phyloP scores from a whole-genome alignment of 805 yeast genomes.

The Kuraishia molischiana region DNA sequence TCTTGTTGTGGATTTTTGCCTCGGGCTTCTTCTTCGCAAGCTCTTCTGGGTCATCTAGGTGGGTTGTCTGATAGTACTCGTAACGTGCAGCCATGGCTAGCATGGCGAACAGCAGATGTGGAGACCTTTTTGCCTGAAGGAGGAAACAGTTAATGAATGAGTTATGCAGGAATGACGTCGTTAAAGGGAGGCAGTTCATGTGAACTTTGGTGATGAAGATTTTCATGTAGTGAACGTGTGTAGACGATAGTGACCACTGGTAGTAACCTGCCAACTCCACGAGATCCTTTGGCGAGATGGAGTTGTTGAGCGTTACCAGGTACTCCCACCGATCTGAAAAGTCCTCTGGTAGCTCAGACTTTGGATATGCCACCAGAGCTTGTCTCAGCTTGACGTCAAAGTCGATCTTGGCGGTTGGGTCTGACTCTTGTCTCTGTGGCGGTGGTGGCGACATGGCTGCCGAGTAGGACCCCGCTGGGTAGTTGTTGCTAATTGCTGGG shows the following conservation, averaged over 20 bases:
- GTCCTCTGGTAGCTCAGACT: background rate
- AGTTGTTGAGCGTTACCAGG: slow-evolving; percentile 15
- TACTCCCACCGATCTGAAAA: slow-evolving; percentile 10
- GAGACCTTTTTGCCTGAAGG: slow-evolving; percentile 31
- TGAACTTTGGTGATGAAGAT: slow-evolving; percentile 24
- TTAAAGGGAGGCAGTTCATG: slow-evolving; percentile 23
- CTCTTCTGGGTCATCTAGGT: background rate
- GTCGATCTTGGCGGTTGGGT: background rate
- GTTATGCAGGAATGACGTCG: slow-evolving; percentile 21
- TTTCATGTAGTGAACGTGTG: slow-evolving; percentile 21
- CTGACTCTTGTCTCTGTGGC: background rate
- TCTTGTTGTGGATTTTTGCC: slow-evolving; percentile 40
- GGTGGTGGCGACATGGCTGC: background rate
- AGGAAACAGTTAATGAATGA: slow-evolving; percentile 22
- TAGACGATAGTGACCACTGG: slow-evolving; percentile 18
- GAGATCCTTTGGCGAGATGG: slow-evolving; percentile 16
- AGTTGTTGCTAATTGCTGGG: background rate
- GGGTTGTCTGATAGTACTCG: slow-evolving; percentile 17
- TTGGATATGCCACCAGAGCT: slow-evolving; percentile 1
- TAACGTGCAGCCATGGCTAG: slow-evolving; percentile 65
- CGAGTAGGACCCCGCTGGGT: background rate
- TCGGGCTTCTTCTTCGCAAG: slow-evolving; percentile 3
- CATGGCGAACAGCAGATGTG: slow-evolving; percentile 59
- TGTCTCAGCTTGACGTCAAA: background rate
- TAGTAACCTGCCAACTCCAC: slow-evolving; percentile 18